Evolutionary conservation across 2,329 filamentous ascomycete genomes (phyloP).

Genomic region (Alternaria panax): DNA sequence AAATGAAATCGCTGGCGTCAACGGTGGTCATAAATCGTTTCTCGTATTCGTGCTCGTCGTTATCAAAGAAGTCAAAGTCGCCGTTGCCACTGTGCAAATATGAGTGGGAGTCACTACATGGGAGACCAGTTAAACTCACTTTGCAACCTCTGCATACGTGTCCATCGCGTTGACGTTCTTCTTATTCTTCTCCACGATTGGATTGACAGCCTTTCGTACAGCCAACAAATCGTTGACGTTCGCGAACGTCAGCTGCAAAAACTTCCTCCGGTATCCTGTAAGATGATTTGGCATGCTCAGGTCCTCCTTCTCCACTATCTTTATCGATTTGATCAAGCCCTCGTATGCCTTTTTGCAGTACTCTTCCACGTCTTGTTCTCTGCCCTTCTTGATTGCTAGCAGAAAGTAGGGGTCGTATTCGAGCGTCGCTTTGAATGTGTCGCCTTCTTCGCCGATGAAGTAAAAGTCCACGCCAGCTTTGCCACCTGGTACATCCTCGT

Average conservation of each 20-base stretch:
- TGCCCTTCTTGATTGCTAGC: slow-evolving; percentile 85
- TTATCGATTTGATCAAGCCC: slow-evolving; percentile 80
- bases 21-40: slow-evolving; percentile 78
- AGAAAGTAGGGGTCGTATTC: slow-evolving; percentile 98
- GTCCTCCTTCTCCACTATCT: slow-evolving; percentile 88
- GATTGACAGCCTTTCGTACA: slow-evolving; percentile 84
- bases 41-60: slow-evolving; percentile 80
- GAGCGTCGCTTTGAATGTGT: slow-evolving; percentile 93
- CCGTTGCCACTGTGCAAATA: slow-evolving; percentile 67
- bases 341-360: slow-evolving; percentile 84
- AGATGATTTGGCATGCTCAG: slow-evolving; percentile 94
- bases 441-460: slow-evolving; percentile 78
- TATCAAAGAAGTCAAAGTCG: slow-evolving; percentile 93
- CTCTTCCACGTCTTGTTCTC: slow-evolving; percentile 93
- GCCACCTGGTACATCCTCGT: slow-evolving; percentile 82
- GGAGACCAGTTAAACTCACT: slow-evolving; percentile 62
- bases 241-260: slow-evolving; percentile 83
- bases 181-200: slow-evolving; percentile 94
- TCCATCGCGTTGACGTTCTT: slow-evolving; percentile 97
- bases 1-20: slow-evolving; percentile 95
- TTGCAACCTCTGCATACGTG: slow-evolving; percentile 94
- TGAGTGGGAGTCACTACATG: slow-evolving; percentile 21
- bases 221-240: slow-evolving; percentile 87
- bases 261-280: slow-evolving; percentile 86
- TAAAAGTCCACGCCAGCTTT: slow-evolving; percentile 94